These are phyloP conservation scores for Trichoderma citrinoviride DNA, from an alignment of 2,329 filamentous ascomycete genomes.

Conservation along the genomic window DNA sequence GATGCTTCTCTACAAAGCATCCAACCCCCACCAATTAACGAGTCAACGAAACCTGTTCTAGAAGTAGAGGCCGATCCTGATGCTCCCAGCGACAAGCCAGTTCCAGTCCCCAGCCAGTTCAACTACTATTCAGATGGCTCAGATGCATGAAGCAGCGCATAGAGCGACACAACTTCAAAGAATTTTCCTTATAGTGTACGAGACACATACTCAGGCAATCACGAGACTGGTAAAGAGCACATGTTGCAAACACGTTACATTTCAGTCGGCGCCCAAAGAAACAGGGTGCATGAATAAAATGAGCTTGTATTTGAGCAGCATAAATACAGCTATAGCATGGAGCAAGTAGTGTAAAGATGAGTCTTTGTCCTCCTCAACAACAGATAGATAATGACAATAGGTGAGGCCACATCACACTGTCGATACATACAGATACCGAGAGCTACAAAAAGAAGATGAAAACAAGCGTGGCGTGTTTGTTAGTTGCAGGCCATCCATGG, in stretches of 20 bases:
- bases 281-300: neutral
- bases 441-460: neutral
- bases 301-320: slow-evolving; percentile 14
- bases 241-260: neutral
- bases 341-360: slow-evolving; percentile 24
- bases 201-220: neutral
- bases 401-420: slow-evolving; percentile 2
- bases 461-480: neutral
- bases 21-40: neutral
- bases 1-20: slow-evolving; percentile 26
- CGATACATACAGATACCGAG: slow-evolving; percentile 22
- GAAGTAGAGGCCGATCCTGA: slow-evolving; percentile 32
- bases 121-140: slow-evolving; percentile 37
- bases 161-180: neutral
- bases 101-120: slow-evolving; percentile 33
- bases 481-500: slow-evolving; percentile 40
- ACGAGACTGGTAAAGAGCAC: neutral
- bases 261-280: too few species aligned
- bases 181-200: neutral
- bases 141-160: neutral
- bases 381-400: slow-evolving; percentile 11
- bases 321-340: slow-evolving; percentile 22
- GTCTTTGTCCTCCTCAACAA: slow-evolving; percentile 18
- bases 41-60: neutral
- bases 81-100: slow-evolving; percentile 28